These are phyloP conservation scores for Podospora pseudocomata DNA, from an alignment of 495 filamentous ascomycete genomes.

Conservation along the genomic window DNA sequence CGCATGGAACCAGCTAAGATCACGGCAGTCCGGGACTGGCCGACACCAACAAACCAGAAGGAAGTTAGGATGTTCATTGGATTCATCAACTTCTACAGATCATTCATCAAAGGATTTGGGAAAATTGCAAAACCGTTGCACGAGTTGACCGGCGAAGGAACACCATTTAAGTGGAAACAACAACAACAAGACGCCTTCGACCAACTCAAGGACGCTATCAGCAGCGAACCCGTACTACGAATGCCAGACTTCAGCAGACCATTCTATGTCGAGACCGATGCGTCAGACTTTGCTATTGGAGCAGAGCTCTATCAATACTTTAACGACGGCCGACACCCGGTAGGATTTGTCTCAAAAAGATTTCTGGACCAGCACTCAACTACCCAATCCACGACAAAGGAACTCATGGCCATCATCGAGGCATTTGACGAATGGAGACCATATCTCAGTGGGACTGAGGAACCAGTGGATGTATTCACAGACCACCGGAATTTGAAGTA, in stretches of 20 bases:
- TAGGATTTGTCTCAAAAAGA: background rate
- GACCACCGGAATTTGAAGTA: background rate
- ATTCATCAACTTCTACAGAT: background rate
- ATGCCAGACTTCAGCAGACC: background rate
- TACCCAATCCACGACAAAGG: constrained; percentile 2
- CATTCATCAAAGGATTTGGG: background rate
- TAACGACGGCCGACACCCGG: background rate
- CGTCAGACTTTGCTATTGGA: background rate
- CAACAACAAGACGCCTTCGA: background rate
- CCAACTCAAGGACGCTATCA: background rate
- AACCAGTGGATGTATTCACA: background rate
- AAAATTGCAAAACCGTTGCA: background rate
- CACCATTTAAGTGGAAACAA: background rate
- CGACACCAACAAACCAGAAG: background rate
- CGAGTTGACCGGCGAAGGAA: background rate
- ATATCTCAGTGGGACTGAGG: background rate
- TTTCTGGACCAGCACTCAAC: background rate
- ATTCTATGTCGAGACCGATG: background rate
- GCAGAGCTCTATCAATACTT: background rate
- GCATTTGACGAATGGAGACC: background rate
- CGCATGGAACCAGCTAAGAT: background rate
- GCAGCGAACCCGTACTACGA: background rate
- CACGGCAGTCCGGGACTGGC: background rate
- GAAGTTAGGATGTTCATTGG: background rate
- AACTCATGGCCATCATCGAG: constrained; percentile 3